Conservation (phyloP, 192 early-diverging fungal genomes). For the Helicostylum pulchrum region DNA sequence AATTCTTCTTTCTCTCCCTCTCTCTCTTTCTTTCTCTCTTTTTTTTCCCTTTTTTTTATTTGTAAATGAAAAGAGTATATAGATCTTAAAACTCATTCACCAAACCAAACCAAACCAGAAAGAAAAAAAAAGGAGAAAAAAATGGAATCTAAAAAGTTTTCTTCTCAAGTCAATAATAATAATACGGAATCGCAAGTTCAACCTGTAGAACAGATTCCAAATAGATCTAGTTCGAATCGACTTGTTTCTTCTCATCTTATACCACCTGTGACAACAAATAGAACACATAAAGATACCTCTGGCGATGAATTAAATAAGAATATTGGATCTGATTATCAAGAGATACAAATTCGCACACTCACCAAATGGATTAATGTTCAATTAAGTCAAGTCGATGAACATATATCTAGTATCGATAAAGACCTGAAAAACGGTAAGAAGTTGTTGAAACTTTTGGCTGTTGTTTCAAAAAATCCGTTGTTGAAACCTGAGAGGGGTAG, state of each 20-base stretch:
- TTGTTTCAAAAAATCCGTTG: conserved; percentile 66
- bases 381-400: conserved; percentile 38
- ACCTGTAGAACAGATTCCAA: background rate
- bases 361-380: conserved; percentile 63
- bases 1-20: no score
- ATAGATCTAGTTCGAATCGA: conserved; percentile 7
- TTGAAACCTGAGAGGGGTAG: conserved; percentile 66
- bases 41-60: no score
- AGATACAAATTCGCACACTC: conserved; percentile 48
- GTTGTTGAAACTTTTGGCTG: conserved; percentile 65
- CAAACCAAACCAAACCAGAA: no score
- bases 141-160: no score
- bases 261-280: conserved; percentile 10
- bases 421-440: conserved; percentile 69
- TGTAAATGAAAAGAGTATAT: no score
- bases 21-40: no score
- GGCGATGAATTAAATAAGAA: conserved; percentile 43
- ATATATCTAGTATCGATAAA: conserved; percentile 48
- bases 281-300: background rate
- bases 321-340: conserved; percentile 43
- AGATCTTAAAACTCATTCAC: no score
- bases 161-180: no score
- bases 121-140: no score
- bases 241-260: conserved; percentile 2
- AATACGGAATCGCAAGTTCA: no score